Evolutionary conservation across 148 eudicot genomes (phyloP).

Genomic region (Dysphania ambrosioides): DNA sequence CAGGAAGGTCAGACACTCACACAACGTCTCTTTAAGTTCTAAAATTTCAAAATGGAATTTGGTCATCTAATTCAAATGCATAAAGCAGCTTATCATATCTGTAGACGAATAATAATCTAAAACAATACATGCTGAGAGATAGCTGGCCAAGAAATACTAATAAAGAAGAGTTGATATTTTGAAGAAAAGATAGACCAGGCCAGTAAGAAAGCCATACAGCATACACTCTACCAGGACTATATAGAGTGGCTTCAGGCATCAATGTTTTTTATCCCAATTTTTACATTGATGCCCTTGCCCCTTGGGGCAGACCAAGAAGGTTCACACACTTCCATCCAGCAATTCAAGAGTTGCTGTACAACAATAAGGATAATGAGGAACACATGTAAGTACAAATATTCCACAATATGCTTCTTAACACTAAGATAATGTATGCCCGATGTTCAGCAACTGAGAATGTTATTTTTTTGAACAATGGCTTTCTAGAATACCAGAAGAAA

Average conservation of each 20-base stretch:
- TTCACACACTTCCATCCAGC: slow-evolving; percentile 60
- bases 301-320: slow-evolving; percentile 96
- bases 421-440: neutral
- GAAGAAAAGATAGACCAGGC: slow-evolving; percentile 93
- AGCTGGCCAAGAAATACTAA: slow-evolving; percentile 12
- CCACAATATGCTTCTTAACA: neutral
- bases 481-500: slow-evolving; percentile 62
- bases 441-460: neutral
- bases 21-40: neutral
- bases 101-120: neutral
- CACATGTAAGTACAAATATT: slow-evolving; percentile 57
- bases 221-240: slow-evolving; percentile 83
- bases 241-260: slow-evolving; percentile 85
- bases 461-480: slow-evolving; percentile 54
- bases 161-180: slow-evolving; percentile 20
- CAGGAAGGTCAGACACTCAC: slow-evolving; percentile 64
- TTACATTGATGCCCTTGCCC: slow-evolving; percentile 81
- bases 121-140: neutral
- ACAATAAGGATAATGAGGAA: slow-evolving; percentile 57
- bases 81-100: neutral
- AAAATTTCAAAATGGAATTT: neutral
- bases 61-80: neutral
- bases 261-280: slow-evolving; percentile 88
- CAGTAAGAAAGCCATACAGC: slow-evolving; percentile 88
- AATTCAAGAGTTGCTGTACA: slow-evolving; percentile 71